phyloP scores from a whole-genome alignment of 768 basidiomycete species.

The Phlebiopsis gigantea region DNA sequence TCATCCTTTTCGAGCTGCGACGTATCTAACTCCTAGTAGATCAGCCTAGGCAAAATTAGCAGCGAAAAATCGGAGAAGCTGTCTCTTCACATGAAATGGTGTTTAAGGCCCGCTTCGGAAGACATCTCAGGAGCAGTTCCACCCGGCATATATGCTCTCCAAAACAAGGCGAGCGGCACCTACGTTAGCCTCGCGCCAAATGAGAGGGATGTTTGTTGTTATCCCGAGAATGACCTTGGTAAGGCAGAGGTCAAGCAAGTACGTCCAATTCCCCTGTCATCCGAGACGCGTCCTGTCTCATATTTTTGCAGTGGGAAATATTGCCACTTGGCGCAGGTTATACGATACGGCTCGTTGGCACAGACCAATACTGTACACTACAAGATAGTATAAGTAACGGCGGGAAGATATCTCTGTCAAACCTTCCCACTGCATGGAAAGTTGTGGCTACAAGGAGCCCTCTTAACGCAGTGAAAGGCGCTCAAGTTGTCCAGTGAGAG shows the following conservation, averaged over 20 bases:
- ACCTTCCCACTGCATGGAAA: slow-evolving; percentile 4
- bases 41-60: not conserved
- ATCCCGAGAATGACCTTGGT: not conserved
- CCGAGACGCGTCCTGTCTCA: not conserved
- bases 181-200: not conserved
- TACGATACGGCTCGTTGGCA: slow-evolving; percentile 3
- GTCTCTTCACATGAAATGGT: not conserved
- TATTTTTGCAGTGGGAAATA: slow-evolving; percentile 4
- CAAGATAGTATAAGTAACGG: not conserved
- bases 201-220: slow-evolving; percentile 1
- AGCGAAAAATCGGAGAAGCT: not conserved
- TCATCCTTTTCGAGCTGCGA: not conserved
- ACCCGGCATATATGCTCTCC: slow-evolving; percentile 2
- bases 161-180: slow-evolving; percentile 1
- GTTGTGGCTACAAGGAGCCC: not conserved
- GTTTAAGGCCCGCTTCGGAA: not conserved
- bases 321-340: not conserved
- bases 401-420: not conserved
- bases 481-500: too few relatives aligned
- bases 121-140: not conserved
- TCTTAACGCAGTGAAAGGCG: not conserved
- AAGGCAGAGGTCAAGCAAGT: not conserved
- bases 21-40: not conserved
- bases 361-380: slow-evolving; percentile 7
- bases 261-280: not conserved